phyloP scores from a whole-genome alignment of 805 yeast species.

The Saccharomycopsis sp. region DNA sequence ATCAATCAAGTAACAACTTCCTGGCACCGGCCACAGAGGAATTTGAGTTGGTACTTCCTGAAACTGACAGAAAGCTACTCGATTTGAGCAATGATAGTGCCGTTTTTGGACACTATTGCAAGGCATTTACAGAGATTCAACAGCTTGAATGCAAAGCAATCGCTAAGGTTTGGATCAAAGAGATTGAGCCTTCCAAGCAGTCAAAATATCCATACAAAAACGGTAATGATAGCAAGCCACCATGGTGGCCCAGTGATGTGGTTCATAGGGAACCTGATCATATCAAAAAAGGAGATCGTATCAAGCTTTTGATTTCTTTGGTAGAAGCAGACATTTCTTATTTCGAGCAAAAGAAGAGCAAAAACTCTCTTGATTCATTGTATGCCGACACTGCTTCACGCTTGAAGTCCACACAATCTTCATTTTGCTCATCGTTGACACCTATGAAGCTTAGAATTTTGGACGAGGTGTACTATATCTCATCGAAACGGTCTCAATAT shows the following conservation, averaged over 20 bases:
- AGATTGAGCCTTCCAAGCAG: constrained; percentile 62
- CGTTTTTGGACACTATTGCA: constrained; percentile 9
- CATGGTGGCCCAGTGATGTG: constrained; percentile 64
- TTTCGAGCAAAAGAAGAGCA: constrained; percentile 2
- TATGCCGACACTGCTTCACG: constrained; percentile 1
- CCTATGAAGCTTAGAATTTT: constrained; percentile 2
- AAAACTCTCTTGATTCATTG: neutral
- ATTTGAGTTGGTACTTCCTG: neutral
- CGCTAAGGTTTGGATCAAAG: constrained; percentile 62
- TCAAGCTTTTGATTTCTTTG: constrained; percentile 37
- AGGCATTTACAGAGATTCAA: constrained; percentile 24
- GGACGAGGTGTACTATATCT: constrained; percentile 10
- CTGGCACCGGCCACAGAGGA: neutral
- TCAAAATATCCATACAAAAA: constrained; percentile 53
- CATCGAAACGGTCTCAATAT: constrained; percentile 3
- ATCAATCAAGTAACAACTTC: too few species aligned
- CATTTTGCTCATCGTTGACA: neutral
- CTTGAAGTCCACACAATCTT: constrained; percentile 1
- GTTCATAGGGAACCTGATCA: constrained; percentile 73
- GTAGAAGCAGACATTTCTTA: constrained; percentile 8
- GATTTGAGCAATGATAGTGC: constrained; percentile 8
- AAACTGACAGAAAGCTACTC: neutral
- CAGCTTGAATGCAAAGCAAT: constrained; percentile 54
- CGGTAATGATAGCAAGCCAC: constrained; percentile 45
- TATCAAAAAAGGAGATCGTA: constrained; percentile 50